Evolutionary conservation across 495 filamentous ascomycete species (phyloP).

Genomic region (Penicillium fimorum): DNA sequence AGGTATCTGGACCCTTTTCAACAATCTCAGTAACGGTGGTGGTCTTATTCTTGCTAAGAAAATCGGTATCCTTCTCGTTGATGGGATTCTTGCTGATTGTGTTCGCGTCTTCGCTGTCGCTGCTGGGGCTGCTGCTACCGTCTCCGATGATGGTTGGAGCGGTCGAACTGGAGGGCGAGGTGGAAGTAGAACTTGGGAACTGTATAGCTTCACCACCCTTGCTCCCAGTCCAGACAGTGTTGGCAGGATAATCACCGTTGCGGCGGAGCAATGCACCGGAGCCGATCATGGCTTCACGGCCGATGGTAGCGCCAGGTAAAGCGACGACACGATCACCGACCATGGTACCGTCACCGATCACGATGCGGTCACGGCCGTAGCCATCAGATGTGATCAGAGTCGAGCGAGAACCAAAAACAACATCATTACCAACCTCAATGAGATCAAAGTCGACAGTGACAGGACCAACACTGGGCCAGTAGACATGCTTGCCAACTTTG

Average conservation of each 20-base stretch:
- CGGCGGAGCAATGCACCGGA: slow-evolving; percentile 44
- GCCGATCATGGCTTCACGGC: slow-evolving; percentile 39
- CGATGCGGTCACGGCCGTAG: slow-evolving; percentile 37
- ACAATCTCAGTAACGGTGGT: background rate
- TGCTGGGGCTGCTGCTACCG: slow-evolving; percentile 11
- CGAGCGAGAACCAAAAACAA: slow-evolving; percentile 47
- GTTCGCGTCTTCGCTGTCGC: slow-evolving; percentile 11
- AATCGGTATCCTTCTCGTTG: slow-evolving; percentile 15
- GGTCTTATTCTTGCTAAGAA: background rate
- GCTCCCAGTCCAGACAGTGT: slow-evolving; percentile 45
- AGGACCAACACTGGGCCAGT: slow-evolving; percentile 50
- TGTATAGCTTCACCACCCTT: slow-evolving; percentile 42
- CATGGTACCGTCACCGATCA: slow-evolving; percentile 43
- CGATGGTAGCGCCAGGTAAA: slow-evolving; percentile 40
- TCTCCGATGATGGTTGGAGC: slow-evolving; percentile 11
- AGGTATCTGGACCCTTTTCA: slow-evolving; percentile 16
- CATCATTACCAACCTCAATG: slow-evolving; percentile 47
- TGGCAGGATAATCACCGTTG: slow-evolving; percentile 32
- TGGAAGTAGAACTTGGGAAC: slow-evolving; percentile 25
- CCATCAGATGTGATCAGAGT: slow-evolving; percentile 46
- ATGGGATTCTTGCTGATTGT: slow-evolving; percentile 4
- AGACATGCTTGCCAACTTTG: slow-evolving; percentile 43
- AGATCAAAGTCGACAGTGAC: slow-evolving; percentile 44
- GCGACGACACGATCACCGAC: slow-evolving; percentile 44
- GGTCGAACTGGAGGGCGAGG: slow-evolving; percentile 15